Evolutionary conservation across 1,284 basidiomycete genomes (phyloP).

Genomic region (Cutaneotrichosporon sp.): DNA sequence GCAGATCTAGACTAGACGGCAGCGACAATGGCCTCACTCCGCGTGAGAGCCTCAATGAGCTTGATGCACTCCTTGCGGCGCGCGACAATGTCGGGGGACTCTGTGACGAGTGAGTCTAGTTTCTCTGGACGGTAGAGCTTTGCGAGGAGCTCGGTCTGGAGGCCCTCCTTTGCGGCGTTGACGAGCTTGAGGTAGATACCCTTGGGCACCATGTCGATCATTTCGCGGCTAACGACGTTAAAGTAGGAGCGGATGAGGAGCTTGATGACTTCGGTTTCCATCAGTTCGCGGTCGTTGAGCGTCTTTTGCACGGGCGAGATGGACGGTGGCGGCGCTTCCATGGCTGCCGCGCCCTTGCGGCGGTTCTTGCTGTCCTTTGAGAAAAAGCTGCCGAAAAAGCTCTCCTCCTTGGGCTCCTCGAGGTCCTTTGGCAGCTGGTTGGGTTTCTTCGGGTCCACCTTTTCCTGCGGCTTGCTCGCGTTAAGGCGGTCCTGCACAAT

Average conservation of each 20-base stretch:
- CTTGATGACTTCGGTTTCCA: conserved; percentile 98
- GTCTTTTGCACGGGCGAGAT: conserved; percentile 69
- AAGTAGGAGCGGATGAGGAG: conserved; percentile 83
- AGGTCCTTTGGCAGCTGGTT: conserved; percentile 63
- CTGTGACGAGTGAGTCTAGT: conserved; percentile 84
- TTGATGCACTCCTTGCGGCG: conserved; percentile 22
- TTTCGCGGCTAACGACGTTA: conserved; percentile 96
- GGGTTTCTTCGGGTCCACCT: conserved; percentile 68
- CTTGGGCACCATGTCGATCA: conserved; percentile 99
- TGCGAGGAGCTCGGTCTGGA: conserved; percentile 32
- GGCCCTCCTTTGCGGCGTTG: conserved; percentile 74
- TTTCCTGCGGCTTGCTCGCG: conserved; percentile 63
- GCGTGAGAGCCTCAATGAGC: conserved; percentile 7
- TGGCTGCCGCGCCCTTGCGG: conserved; percentile 69
- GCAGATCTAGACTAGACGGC: too few species aligned
- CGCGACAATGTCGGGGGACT: conserved; percentile 56
- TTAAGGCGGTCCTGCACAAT: conserved; percentile 81
- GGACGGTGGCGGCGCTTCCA: conserved; percentile 86
- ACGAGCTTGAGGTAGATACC: conserved; percentile 93
- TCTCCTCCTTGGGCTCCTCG: conserved; percentile 74
- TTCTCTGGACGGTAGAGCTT: conserved; percentile 65
- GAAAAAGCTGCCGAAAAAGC: conserved; percentile 98
- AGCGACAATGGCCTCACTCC: conserved; percentile 10
- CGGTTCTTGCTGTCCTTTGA: conserved; percentile 54
- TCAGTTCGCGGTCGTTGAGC: conserved; percentile 87